Evolutionary conservation across 768 basidiomycete species (phyloP), one percentile per base, ranked within the genome.

Genomic region (Bullera alba): DNA sequence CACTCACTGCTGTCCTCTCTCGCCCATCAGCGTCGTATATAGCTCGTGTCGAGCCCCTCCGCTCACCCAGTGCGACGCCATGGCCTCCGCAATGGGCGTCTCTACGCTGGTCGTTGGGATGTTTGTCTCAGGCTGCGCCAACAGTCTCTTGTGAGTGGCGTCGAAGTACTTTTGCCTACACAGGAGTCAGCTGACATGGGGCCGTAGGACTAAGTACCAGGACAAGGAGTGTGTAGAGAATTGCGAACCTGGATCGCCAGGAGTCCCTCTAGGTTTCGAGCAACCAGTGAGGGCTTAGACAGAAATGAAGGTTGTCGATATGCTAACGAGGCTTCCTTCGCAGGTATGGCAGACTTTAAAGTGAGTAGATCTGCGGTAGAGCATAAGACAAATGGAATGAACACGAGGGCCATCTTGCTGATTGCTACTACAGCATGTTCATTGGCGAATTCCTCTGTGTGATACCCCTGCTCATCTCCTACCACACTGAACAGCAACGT

Each of bases 221-320:
- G 93, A 97, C 71, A 93, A 95, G 87, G 89, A 95, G 82, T 97
- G 93, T 67, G 92, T 96, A 37, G 89, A 89, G 78, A 86, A 92
- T 72, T 97, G 93, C 71, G 70, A 71, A 41, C 79, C 83, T 57
- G 79, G 79, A 30, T 76, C 87, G 71, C 79, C 83, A 2, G 54
- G 64, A 2, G 75, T 76, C 29, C 81, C 79, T 48, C 78, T 90
- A 42, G 79, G 87, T 26, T 97, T 86, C 70, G 91, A 96, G 66
- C 93, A 96, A 71, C 91, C 90, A 4, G 88, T 93, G 22, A 86
- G 88, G 86, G 82, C 14, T 78, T 29, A 23, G 22, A 14, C 48
- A 47, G 26, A 46, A 41, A 38, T 47, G 32, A 17, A 28, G 38
- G n/a, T n/a, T n/a, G n/a, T n/a, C n/a, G n/a, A n/a, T n/a, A 48